phyloP scores from a whole-genome alignment of 257 asterid genomes.

The Solanum neorickii region DNA sequence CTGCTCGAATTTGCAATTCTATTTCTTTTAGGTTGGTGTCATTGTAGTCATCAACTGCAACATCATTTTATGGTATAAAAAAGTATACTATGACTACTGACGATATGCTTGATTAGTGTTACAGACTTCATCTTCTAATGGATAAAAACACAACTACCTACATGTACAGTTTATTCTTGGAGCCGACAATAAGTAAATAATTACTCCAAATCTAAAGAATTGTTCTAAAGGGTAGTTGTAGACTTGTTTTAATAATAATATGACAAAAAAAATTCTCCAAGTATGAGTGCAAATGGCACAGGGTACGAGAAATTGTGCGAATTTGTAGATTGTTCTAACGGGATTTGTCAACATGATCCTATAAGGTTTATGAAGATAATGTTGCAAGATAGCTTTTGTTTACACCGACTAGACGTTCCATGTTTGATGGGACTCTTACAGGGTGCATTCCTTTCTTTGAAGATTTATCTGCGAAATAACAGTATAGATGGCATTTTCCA shows the following conservation, averaged over 20 bases:
- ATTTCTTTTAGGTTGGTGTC: background rate
- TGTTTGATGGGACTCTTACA: conserved; percentile 67
- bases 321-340: conserved; percentile 82
- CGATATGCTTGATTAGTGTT: no score
- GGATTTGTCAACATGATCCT: conserved; percentile 87
- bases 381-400: conserved; percentile 68
- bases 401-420: conserved; percentile 72
- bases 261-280: no score
- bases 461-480: conserved; percentile 62
- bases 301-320: conserved; percentile 53
- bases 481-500: conserved; percentile 71
- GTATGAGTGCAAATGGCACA: conserved; percentile 12
- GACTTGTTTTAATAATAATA: background rate
- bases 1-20: background rate
- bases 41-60: background rate
- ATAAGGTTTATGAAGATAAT: conserved; percentile 69
- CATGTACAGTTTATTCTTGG: no score
- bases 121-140: no score
- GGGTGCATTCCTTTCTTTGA: conserved; percentile 94
- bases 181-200: no score
- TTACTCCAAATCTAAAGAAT: background rate
- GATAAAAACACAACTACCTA: no score
- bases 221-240: background rate
- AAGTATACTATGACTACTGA: no score
- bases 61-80: no score